Percentiles rank a stretch among this genome's conserved stretches.
These are phyloP conservation scores for Catharanthus roseus DNA, from an alignment of 257 asterid species.

Conservation along the genomic window DNA sequence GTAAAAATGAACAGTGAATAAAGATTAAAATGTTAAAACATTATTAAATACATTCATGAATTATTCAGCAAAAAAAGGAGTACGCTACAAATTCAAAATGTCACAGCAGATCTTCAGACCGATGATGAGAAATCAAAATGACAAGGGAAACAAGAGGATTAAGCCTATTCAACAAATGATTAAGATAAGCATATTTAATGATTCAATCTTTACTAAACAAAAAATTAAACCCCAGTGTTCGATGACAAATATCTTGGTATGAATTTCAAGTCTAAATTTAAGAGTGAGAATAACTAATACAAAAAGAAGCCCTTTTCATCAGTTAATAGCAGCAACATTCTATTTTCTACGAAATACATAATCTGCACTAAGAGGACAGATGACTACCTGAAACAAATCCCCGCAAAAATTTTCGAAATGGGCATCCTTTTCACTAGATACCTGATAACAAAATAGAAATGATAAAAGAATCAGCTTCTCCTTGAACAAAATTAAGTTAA, in stretches of 20 bases:
- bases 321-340: neutral
- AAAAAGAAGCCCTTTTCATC: neutral
- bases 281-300: neutral
- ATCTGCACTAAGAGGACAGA: neutral
- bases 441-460: slow-evolving; percentile 29
- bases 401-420: slow-evolving; percentile 54
- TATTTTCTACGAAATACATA: neutral
- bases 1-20: too few species aligned
- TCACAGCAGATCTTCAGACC: neutral
- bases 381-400: slow-evolving; percentile 51
- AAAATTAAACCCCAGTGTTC: neutral
- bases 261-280: neutral
- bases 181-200: neutral
- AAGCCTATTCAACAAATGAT: neutral
- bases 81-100: neutral
- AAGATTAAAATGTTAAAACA: neutral
- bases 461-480: neutral
- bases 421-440: slow-evolving; percentile 35
- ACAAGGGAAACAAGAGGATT: neutral
- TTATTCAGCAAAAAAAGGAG: too few species aligned
- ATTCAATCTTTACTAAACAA: neutral
- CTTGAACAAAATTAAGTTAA: neutral
- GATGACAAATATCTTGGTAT: neutral
- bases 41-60: neutral
- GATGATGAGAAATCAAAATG: neutral